phyloP scores from a whole-genome alignment of 2,329 filamentous ascomycete species.

The Phoma sp. region DNA sequence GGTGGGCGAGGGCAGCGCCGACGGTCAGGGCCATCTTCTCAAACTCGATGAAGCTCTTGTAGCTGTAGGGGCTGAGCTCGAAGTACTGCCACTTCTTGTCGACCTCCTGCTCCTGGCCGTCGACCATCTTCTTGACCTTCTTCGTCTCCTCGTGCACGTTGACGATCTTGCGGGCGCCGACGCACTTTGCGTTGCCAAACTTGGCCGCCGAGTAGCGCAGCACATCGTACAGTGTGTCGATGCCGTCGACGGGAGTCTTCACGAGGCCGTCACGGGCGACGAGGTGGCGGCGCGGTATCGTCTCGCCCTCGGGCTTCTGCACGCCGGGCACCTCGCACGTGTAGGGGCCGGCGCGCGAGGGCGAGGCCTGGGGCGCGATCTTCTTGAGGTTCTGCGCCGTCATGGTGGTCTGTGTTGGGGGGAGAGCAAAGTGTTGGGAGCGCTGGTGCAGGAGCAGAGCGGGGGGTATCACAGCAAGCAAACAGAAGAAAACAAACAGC shows the following conservation, averaged over 20 bases:
- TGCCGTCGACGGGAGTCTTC: conserved; percentile 69
- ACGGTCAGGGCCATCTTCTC: conserved; percentile 72
- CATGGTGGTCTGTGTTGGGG: conserved; percentile 19
- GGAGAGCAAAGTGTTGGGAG: conserved; percentile 11
- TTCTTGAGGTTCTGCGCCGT: conserved; percentile 56
- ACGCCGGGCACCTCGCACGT: conserved; percentile 75
- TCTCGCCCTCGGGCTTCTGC: conserved; percentile 78
- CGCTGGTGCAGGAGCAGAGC: conserved; percentile 17
- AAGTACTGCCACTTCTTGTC: conserved; percentile 94
- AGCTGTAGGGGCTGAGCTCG: conserved; percentile 80
- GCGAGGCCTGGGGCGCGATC: conserved; percentile 56
- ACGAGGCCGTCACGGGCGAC: conserved; percentile 74
- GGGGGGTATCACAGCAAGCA: conserved; percentile 19
- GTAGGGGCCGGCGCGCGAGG: conserved; percentile 73
- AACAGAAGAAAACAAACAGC: conserved; percentile 8
- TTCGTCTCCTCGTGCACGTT: conserved; percentile 83
- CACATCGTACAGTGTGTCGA: conserved; percentile 81
- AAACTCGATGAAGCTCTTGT: conserved; percentile 81
- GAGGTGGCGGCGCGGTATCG: conserved; percentile 79
- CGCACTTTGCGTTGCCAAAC: conserved; percentile 60
- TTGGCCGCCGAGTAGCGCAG: conserved; percentile 71
- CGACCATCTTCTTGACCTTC: conserved; percentile 87
- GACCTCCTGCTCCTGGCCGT: conserved; percentile 79
- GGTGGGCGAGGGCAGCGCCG: conserved; percentile 75
- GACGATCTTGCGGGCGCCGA: conserved; percentile 75